Evolutionary conservation across 2,329 filamentous ascomycete genomes (phyloP), one percentile per base, ranked within the genome.

Genomic region (Aureobasidium namibiae): DNA sequence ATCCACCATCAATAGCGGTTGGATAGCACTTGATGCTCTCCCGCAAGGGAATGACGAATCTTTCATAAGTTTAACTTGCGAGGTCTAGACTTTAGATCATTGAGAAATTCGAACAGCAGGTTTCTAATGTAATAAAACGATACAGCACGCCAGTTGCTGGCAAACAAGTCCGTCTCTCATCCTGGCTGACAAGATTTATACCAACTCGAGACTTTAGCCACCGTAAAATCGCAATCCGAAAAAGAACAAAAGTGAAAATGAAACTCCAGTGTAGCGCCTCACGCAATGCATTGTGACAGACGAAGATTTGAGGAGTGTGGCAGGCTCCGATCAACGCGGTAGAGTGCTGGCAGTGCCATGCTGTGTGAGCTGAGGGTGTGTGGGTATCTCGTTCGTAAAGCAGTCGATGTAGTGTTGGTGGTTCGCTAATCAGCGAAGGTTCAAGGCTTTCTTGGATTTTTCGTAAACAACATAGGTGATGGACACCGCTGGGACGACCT

Each of bases 401-500:
- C 48, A 44, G 36, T 26, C 18, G 42, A 46, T 48, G 5, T 49
- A n/a, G 14, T 18, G 29, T 34, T 39, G 16, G n/a, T n/a, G 33
- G 1, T 5, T 45, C n/a, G 39, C 31, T 11, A 34, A 23, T 61
- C 57, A 69, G 34, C 65, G 64, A 39, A 70, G 63, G 57, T 72
- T 66, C 61, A 95, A 78, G 34, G 88, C 71, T 66, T 80, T 83
- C 78, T 96, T 96, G 59, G 89, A 85, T 69, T 94, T 94, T 75
- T 96, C 91, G 70, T 96, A 96, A 62, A 94, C 88, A 68, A 95
- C 84, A 79, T 94, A 96, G 58, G 90, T 72, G 71, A 99, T 97
- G 67, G 91, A 96, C 57, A 99, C 87, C 31, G 94, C 91, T 2
- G 94, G 94, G 10, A 94, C 91, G 36, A 99, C 94, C 78, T 99